Evolutionary conservation across 108 stramenopile species (phyloP), one percentile per base, ranked within the genome.

Genomic region (Aurantiochytrium sp.): DNA sequence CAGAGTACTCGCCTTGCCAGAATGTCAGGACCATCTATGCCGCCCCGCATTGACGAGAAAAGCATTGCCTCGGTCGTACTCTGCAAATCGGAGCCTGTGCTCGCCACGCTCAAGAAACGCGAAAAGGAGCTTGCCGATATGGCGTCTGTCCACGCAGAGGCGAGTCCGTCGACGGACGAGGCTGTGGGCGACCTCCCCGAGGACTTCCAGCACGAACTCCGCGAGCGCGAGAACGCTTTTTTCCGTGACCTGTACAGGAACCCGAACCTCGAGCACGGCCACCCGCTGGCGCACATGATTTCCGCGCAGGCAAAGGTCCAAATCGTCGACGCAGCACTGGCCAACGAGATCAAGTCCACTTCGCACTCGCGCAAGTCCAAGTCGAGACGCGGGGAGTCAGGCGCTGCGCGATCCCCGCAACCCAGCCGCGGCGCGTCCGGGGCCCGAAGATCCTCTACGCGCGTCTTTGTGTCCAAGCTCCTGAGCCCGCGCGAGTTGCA

Each of bases 251-350:
- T 91, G 31, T 85, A 68, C 0, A 42, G 65, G 48, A 87, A 86
- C 37, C 87, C 88, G 37, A 50, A 91, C 24, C 55, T 87, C 19
- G 53, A 54, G 36, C 65, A 89, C 37, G 87, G 89, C n/a, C 91
- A 91, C 45, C 91, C 91, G 15, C 55, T 91, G 19, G 32, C 69
- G 59, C 91, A 91, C 55, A 32, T 91, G 48, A 87, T 90, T 24
- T 65, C 88, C 21, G 52, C 91, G 10, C 89, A 88, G 68, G 87
- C 87, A 12, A 87, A 87, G 55, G 85, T 91, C 1, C 45, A 41
- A 6, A 81, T 81, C 27, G 24, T 24, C 50, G 73, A 81, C 12
- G 73, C 73, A 24, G 73, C 73, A 12, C 42, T 81, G 10, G 12
- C 59, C 27, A 65, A 19, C 34, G 59, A 34, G 8, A 34, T 34